Percentiles rank a stretch among this genome's conserved stretches.
These are phyloP conservation scores for Backusella parvicylindrica DNA, from an alignment of 192 early-diverging fungal genomes.

Conservation along the genomic window DNA sequence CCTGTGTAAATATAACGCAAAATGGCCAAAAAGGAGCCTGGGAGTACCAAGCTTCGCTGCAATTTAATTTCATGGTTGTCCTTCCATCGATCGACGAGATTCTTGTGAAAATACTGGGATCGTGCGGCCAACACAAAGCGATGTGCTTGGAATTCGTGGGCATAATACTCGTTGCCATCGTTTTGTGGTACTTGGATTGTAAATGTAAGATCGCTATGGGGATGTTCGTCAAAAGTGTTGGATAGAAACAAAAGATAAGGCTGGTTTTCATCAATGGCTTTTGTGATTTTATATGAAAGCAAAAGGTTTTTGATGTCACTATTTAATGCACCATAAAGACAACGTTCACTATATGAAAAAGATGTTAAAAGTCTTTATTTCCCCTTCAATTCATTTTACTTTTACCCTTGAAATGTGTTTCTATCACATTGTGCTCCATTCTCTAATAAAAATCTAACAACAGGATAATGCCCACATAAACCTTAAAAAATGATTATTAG, in stretches of 20 bases:
- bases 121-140: conserved; percentile 40
- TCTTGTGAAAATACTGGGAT: conserved; percentile 30
- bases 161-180: not conserved
- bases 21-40: not conserved
- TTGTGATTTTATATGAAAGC: conserved; percentile 38
- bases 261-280: conserved; percentile 41
- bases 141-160: conserved; percentile 41
- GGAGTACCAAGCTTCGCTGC: not conserved
- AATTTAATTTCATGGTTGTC: not conserved
- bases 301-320: conserved; percentile 41
- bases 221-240: conserved; percentile 16
- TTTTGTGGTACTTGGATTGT: not conserved
- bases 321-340: conserved; percentile 46
- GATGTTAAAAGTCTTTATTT: conserved; percentile 16
- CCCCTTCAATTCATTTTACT: too few relatives aligned
- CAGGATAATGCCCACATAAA: conserved; percentile 42
- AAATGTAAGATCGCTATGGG: conserved; percentile 8
- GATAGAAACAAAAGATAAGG: conserved; percentile 28
- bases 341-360: conserved; percentile 30
- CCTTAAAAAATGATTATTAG: too few relatives aligned
- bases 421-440: conserved; percentile 49
- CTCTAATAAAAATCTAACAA: conserved; percentile 41
- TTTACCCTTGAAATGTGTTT: conserved; percentile 50
- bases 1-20: not conserved
- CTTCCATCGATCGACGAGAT: conserved; percentile 26